Conservation (phyloP, 176 grass and related monocot species). For the Metroxylon sagu region DNA sequence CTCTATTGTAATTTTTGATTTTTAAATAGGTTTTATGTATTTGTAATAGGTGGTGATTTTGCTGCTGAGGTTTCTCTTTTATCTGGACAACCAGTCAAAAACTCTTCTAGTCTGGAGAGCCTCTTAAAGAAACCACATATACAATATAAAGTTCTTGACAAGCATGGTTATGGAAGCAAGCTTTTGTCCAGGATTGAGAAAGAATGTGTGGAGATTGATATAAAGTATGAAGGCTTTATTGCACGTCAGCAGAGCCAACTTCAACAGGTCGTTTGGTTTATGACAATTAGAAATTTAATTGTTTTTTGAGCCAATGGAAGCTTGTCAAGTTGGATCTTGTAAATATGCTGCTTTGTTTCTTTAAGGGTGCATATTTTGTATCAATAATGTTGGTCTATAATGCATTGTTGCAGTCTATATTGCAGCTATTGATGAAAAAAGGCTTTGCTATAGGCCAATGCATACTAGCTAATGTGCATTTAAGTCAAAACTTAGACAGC, state of each 20-base stretch:
- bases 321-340: too few species aligned
- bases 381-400: too few species aligned
- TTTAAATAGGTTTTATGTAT: too few species aligned
- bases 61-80: conserved; percentile 48
- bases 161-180: conserved; percentile 70
- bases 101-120: conserved; percentile 65
- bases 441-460: too few species aligned
- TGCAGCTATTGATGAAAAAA: too few species aligned
- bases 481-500: too few species aligned
- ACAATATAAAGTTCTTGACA: conserved; percentile 88
- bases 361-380: too few species aligned
- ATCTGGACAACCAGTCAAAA: conserved; percentile 76
- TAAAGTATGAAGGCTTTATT: conserved; percentile 89
- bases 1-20: too few species aligned
- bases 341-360: too few species aligned
- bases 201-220: conserved; percentile 99
- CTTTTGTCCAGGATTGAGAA: conserved; percentile 75
- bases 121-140: conserved; percentile 92
- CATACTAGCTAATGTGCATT: too few species aligned
- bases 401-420: too few species aligned
- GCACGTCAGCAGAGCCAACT: conserved; percentile 70
- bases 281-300: not conserved
- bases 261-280: conserved; percentile 60
- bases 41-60: conserved; percentile 60
- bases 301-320: too few species aligned